Conservation (phyloP, 805 yeast genomes). For the Starmerella sp. region DNA sequence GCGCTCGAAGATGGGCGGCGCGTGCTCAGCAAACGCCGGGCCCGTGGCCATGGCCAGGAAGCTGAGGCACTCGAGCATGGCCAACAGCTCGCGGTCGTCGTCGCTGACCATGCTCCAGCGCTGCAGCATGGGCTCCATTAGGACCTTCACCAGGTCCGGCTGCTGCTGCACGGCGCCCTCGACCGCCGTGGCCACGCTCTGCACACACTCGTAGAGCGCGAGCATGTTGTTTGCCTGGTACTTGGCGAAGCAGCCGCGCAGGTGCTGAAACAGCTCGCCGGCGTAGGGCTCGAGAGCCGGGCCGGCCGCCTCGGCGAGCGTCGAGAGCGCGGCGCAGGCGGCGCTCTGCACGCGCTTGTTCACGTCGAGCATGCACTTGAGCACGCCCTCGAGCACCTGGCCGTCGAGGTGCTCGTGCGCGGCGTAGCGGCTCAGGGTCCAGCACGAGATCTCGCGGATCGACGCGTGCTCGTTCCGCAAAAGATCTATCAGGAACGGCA, state of each 20-base stretch:
- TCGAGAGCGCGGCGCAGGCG: conserved; percentile 78
- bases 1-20: conserved; percentile 72
- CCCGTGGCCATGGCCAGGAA: conserved; percentile 82
- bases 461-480: conserved; percentile 65
- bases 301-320: conserved; percentile 69
- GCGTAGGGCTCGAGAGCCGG: conserved; percentile 49
- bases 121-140: conserved; percentile 69
- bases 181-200: conserved; percentile 72
- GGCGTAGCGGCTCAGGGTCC: conserved; percentile 85
- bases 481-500: conserved; percentile 76
- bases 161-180: conserved; percentile 43
- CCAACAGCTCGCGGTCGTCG: conserved; percentile 79
- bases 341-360: conserved; percentile 93
- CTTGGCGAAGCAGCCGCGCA: conserved; percentile 58
- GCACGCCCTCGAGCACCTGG: conserved; percentile 68
- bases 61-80: conserved; percentile 84
- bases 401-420: conserved; percentile 48
- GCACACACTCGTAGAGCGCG: conserved; percentile 79
- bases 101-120: conserved; percentile 73
- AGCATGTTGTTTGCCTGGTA: conserved; percentile 78
- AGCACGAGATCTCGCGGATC: conserved; percentile 86
- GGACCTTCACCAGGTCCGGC: conserved; percentile 44
- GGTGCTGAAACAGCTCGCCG: conserved; percentile 56
- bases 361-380: conserved; percentile 63
- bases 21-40: conserved; percentile 76